Base-by-base conservation (phyloP, 2,329 filamentous ascomycete species). In the Pseudogymnoascus sp. region DNA sequence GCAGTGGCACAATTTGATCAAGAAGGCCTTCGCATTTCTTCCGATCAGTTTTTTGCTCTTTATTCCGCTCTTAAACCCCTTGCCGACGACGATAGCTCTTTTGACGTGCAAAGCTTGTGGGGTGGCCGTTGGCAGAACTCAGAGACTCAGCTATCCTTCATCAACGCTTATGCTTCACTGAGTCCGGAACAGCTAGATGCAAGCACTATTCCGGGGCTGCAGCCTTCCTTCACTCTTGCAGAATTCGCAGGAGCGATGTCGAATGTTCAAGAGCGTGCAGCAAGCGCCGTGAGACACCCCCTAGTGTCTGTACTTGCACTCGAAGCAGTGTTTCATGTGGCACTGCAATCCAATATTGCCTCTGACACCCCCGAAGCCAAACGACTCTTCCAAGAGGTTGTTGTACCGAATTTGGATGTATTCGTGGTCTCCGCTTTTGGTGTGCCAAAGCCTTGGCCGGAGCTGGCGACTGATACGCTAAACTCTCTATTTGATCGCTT, bases 61-160 rank as follows among this genome's bases (percentile, higher is more conserved):
- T 96, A 94, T 76, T 84, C 89, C 62, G 89, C 90, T 4, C 78
- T 99, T 28, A 77, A 92, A 14, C 86, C 88, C 0, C 79, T 94
- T 62, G 90, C 92, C 2, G 74, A 77, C 33, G 81, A 83, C 6
- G 75, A 79, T 8, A 77, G 82, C 14, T 78, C 79, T 25, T 86
- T 97, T 68, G 91, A 97, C 72, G 88, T 99, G 49, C 92, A 97
- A 73, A 83, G 82, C 39, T 79, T 99, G 22, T 97, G 94, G 92
- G 92, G 92, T 63, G 92, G 92, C 6, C 70, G 84, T 65, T 99
- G 95, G 93, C 85, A 88, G 65, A 85, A 95, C 67, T 84, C 89
- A 12, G 87, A 96, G 65, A 91, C 94, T 0, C 93, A 97, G 67
- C 79, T 99, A 36, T 95, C 92, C n/a, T 97, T 97, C 72, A 84